phyloP scores from a whole-genome alignment of 441 rosid genomes.

The Pelargonium cotyledonis region DNA sequence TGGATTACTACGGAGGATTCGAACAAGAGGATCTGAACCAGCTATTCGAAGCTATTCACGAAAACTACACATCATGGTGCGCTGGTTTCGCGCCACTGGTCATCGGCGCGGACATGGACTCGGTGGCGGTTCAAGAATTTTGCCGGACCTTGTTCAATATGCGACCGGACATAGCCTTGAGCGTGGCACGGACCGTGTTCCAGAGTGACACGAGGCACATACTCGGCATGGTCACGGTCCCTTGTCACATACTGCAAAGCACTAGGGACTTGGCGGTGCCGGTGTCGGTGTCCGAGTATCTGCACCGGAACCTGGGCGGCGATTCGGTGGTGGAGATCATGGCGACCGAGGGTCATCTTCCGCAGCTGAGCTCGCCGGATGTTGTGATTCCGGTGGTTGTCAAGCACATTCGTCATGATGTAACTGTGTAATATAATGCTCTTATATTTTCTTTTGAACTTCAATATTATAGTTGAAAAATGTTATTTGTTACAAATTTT shows the following conservation, averaged over 20 bases:
- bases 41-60: constrained; percentile 51
- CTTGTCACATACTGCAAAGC: constrained; percentile 85
- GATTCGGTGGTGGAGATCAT: constrained; percentile 77
- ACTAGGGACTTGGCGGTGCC: constrained; percentile 85
- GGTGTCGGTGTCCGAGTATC: constrained; percentile 59
- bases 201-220: constrained; percentile 67
- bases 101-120: constrained; percentile 86
- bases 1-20: constrained; percentile 54
- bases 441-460: too few relatives aligned
- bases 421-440: not conserved
- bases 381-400: constrained; percentile 61
- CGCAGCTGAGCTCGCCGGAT: constrained; percentile 89
- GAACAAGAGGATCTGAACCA: constrained; percentile 44
- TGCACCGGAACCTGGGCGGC: constrained; percentile 54
- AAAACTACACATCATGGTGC: constrained; percentile 62
- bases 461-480: too few relatives aligned
- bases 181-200: constrained; percentile 63
- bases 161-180: constrained; percentile 85
- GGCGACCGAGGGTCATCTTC: constrained; percentile 79
- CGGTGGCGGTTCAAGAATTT: constrained; percentile 81
- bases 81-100: constrained; percentile 78
- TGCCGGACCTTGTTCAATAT: constrained; percentile 90
- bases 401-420: constrained; percentile 48
- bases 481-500: too few relatives aligned
- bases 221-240: constrained; percentile 48